Percentiles rank a stretch among this genome's conserved stretches.
These are phyloP conservation scores for Amylocystis lapponica DNA, from an alignment of 768 basidiomycete genomes.

Conservation along the genomic window DNA sequence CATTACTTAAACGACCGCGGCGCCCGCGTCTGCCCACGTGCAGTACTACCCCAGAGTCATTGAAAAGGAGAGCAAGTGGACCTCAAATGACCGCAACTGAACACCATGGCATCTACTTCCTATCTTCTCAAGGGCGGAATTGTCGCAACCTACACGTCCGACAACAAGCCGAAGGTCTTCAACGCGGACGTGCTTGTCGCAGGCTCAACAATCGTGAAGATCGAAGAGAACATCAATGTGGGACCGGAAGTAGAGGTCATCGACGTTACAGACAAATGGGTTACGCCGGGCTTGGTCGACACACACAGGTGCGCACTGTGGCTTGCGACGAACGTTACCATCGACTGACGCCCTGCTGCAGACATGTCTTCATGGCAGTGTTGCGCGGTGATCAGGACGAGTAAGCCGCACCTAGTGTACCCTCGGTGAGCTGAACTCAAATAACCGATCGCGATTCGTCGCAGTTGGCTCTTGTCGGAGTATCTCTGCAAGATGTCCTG, in stretches of 20 bases:
- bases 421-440: too few relatives aligned
- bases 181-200: conserved; percentile 24
- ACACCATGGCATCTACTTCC: too few relatives aligned
- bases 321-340: background rate
- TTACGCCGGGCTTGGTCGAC: conserved; percentile 27
- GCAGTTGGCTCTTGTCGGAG: conserved; percentile 23
- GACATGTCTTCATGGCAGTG: conserved; percentile 25
- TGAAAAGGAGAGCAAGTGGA: too few relatives aligned
- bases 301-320: conserved; percentile 22
- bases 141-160: conserved; percentile 19
- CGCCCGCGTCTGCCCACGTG: too few relatives aligned
- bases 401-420: conserved; percentile 12
- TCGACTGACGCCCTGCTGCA: conserved; percentile 3
- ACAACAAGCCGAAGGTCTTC: conserved; percentile 12
- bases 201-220: conserved; percentile 18
- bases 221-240: conserved; percentile 16
- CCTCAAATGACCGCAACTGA: too few relatives aligned
- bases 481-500: conserved; percentile 22
- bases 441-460: background rate
- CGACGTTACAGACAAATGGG: conserved; percentile 23
- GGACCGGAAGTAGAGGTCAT: conserved; percentile 18
- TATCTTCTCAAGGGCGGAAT: conserved; percentile 22
- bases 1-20: too few relatives aligned
- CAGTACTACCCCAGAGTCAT: too few relatives aligned
- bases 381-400: conserved; percentile 20